Percentiles rank a stretch among this genome's conserved stretches.
These are phyloP conservation scores for Mucor piriformis DNA, from an alignment of 371 early-diverging fungal species.

Conservation along the genomic window DNA sequence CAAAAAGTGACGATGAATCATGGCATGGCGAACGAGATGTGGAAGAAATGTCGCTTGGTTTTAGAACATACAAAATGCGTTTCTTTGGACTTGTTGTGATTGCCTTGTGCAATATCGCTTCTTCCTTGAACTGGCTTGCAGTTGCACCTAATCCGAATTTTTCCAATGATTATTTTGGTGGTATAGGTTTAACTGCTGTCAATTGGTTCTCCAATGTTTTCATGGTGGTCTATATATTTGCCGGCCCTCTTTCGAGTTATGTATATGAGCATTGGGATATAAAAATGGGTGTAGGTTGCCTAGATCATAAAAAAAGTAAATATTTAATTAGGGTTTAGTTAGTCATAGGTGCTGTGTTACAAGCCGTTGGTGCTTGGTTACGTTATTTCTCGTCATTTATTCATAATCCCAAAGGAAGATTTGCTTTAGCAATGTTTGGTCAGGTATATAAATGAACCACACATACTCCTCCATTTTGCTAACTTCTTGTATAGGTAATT, in stretches of 20 bases:
- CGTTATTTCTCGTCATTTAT: conserved; percentile 45
- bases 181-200: conserved; percentile 30
- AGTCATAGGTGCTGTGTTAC: conserved; percentile 38
- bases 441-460: conserved; percentile 31
- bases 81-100: conserved; percentile 46
- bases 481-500: conserved; percentile 23
- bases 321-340: too few relatives aligned
- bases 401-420: conserved; percentile 23
- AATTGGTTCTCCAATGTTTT: conserved; percentile 59
- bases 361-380: conserved; percentile 49
- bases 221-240: conserved; percentile 55
- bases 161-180: conserved; percentile 31
- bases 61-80: conserved; percentile 44
- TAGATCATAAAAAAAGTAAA: too few relatives aligned
- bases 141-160: conserved; percentile 48
- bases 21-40: conserved; percentile 22
- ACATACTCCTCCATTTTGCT: not conserved
- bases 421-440: conserved; percentile 43
- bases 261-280: conserved; percentile 55
- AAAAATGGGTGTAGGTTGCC: conserved; percentile 46
- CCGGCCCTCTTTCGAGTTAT: conserved; percentile 54
- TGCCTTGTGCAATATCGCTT: conserved; percentile 47
- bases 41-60: conserved; percentile 20
- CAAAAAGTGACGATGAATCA: conserved; percentile 6
- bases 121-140: conserved; percentile 46